Percentiles rank a stretch among this genome's conserved stretches.
These are phyloP conservation scores for Marasmius tenuissimus DNA, from an alignment of 1,284 basidiomycete species.

Conservation along the genomic window DNA sequence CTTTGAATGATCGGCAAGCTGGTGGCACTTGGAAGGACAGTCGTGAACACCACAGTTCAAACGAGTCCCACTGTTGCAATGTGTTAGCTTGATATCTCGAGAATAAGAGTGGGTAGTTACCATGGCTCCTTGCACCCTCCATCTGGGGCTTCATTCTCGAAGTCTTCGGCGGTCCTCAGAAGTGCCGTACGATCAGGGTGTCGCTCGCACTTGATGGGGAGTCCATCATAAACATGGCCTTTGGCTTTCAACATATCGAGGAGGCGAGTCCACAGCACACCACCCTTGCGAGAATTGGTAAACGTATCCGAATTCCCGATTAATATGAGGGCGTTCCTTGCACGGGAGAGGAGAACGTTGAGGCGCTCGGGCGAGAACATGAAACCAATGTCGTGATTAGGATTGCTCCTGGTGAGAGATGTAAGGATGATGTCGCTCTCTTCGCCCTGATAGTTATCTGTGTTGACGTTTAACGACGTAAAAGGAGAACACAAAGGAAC, in stretches of 20 bases:
- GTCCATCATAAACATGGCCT: constrained; percentile 54
- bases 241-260: constrained; percentile 40
- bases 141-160: constrained; percentile 53
- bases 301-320: constrained; percentile 65
- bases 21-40: constrained; percentile 59
- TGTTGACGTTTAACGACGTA: constrained; percentile 5
- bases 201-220: constrained; percentile 55
- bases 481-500: neutral
- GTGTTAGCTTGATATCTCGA: neutral
- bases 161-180: constrained; percentile 42
- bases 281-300: constrained; percentile 49
- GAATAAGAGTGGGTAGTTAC: constrained; percentile 30
- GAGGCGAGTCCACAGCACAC: constrained; percentile 47
- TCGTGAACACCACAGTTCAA: constrained; percentile 49
- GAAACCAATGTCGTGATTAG: constrained; percentile 57
- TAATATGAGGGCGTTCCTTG: constrained; percentile 60
- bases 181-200: constrained; percentile 44
- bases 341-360: constrained; percentile 67
- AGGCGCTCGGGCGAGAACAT: constrained; percentile 65
- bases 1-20: constrained; percentile 37
- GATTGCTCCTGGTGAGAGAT: constrained; percentile 61
- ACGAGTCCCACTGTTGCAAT: constrained; percentile 34
- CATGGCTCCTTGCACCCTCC: constrained; percentile 62
- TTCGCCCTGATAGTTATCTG: constrained; percentile 70
- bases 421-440: constrained; percentile 65